Conservation (phyloP, 129 eudicot genomes). For the Flaveria sonorensis region DNA sequence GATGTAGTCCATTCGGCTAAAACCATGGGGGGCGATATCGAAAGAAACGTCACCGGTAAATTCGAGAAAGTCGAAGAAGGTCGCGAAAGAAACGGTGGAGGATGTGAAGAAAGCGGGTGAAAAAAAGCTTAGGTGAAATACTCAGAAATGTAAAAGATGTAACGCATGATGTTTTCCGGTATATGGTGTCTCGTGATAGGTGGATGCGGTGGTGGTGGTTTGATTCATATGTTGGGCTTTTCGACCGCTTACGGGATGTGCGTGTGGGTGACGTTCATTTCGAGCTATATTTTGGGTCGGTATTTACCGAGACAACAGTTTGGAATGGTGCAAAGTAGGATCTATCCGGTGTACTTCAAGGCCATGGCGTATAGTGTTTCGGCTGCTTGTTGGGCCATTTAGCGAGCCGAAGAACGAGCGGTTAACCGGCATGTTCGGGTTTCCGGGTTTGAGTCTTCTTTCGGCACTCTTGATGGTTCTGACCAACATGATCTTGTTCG, state of each 20-base stretch:
- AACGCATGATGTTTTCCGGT: conserved; percentile 22
- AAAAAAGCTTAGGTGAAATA: conserved; percentile 37
- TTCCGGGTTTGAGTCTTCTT: conserved; percentile 51
- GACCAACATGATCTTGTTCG: conserved; percentile 58
- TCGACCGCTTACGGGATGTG: conserved; percentile 69
- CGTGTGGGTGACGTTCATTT: conserved; percentile 73
- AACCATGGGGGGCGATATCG: conserved; percentile 19
- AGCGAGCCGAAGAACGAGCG: conserved; percentile 25
- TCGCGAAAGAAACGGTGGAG: conserved; percentile 3
- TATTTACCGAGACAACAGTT: conserved; percentile 66
- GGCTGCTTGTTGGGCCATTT: conserved; percentile 60
- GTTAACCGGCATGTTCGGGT: conserved; percentile 24
- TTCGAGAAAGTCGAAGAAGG: conserved; percentile 17
- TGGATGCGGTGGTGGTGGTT: conserved; percentile 33
- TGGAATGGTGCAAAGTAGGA: conserved; percentile 76
- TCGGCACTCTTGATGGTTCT: conserved; percentile 48
- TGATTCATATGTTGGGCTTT: conserved; percentile 65
- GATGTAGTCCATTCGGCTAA: conserved; percentile 24
- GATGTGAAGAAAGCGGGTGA: conserved; percentile 29
- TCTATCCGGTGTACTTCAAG: conserved; percentile 75
- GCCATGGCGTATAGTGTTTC: conserved; percentile 62
- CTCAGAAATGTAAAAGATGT: conserved; percentile 31
- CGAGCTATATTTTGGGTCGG: conserved; percentile 65
- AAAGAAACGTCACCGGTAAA: conserved; percentile 26
- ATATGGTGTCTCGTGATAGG: conserved; percentile 18